Conservation (phyloP, 1,139 yeast genomes). For the Meyerozyma carpophila region DNA sequence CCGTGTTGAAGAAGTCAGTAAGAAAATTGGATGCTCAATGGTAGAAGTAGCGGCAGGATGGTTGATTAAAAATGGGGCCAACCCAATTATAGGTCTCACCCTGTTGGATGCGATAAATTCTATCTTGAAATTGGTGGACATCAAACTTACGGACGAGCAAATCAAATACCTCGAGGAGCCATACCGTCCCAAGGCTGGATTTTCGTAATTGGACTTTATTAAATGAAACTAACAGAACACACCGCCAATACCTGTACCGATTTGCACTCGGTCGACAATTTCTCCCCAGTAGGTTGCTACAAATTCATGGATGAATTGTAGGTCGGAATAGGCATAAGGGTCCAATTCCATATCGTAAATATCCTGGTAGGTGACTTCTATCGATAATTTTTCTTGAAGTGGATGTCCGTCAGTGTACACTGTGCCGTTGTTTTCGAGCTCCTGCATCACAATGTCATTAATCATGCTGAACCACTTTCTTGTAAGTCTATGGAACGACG, state of each 20-base stretch:
- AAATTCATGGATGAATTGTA: conserved; percentile 50
- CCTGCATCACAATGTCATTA: conserved; percentile 32
- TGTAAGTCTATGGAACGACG: conserved; percentile 53
- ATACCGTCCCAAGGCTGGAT: conserved; percentile 15
- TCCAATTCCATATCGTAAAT: conserved; percentile 70
- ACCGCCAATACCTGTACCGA: conserved; percentile 29
- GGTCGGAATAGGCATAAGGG: conserved; percentile 57
- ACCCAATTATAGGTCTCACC: conserved; percentile 53
- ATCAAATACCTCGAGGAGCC: conserved; percentile 44
- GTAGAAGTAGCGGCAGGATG: conserved; percentile 52
- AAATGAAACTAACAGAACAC: conserved; percentile 28
- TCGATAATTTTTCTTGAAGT: conserved; percentile 12
- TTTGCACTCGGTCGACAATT: conserved; percentile 24
- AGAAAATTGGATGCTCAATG: conserved; percentile 41
- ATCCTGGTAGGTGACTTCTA: conserved; percentile 51
- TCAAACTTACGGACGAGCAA: conserved; percentile 43
- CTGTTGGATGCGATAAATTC: conserved; percentile 49
- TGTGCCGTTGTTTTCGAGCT: conserved; percentile 13
- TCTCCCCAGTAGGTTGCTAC: conserved; percentile 52
- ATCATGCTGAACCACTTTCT: conserved; percentile 36
- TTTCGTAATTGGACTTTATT: too few relatives aligned
- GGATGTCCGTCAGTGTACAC: conserved; percentile 5
- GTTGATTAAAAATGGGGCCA: conserved; percentile 44
- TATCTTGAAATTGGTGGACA: conserved; percentile 38
- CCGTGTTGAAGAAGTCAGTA: conserved; percentile 50